Conservation (phyloP, 495 filamentous ascomycete genomes). For the Xylaria telfairii region DNA sequence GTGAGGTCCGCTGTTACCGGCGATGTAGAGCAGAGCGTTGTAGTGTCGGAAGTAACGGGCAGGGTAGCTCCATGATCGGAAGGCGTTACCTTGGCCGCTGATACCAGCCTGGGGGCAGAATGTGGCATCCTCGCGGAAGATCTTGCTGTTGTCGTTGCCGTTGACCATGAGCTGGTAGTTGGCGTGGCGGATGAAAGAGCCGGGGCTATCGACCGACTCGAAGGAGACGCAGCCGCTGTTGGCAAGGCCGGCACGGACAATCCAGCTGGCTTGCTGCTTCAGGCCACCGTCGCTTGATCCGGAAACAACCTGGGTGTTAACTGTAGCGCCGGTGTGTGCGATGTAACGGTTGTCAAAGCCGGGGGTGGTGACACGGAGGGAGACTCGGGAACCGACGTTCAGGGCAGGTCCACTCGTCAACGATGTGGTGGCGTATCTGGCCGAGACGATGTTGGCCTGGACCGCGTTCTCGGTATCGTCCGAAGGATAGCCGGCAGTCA, state of each 20-base stretch:
- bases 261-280: conserved; percentile 61
- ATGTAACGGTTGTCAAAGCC: conserved; percentile 57
- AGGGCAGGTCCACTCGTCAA: conserved; percentile 53
- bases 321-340: conserved; percentile 49
- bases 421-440: conserved; percentile 54
- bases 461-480: conserved; percentile 60
- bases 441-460: conserved; percentile 63
- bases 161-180: conserved; percentile 54
- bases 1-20: conserved; percentile 59
- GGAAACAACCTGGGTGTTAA: conserved; percentile 59
- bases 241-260: conserved; percentile 55
- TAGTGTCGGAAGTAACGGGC: conserved; percentile 63
- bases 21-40: conserved; percentile 49
- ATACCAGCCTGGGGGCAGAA: conserved; percentile 58
- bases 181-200: conserved; percentile 61
- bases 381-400: conserved; percentile 55
- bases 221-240: conserved; percentile 61
- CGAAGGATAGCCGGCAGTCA: conserved; percentile 63
- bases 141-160: conserved; percentile 57
- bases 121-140: conserved; percentile 60
- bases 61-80: conserved; percentile 62
- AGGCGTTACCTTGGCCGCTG: conserved; percentile 50
- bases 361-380: conserved; percentile 56
- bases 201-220: conserved; percentile 61
- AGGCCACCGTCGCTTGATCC: conserved; percentile 54